A percentile compares a stretch with the other conserved stretches of the same genome.
Conservation (phyloP, 2,329 filamentous ascomycete genomes). For the Sclerotinia nivalis region DNA sequence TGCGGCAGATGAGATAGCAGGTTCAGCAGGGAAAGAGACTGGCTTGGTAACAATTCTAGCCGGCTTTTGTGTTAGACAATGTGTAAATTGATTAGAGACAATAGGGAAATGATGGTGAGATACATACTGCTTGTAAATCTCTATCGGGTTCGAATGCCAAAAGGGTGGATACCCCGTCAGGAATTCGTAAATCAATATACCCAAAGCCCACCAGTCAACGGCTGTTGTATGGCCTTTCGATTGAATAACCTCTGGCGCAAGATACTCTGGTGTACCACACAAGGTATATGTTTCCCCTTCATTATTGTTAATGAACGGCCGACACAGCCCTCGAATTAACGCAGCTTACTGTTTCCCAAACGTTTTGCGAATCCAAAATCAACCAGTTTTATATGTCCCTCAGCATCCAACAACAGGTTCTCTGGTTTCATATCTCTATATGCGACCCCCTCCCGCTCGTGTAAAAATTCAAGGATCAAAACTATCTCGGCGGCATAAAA, state of each 20-base stretch:
- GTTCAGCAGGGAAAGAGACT: slow-evolving; percentile 69
- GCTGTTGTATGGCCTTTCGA: slow-evolving; percentile 76
- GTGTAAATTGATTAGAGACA: slow-evolving; percentile 1
- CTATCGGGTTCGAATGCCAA: slow-evolving; percentile 83
- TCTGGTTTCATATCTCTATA: slow-evolving; percentile 83
- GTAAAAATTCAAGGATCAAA: slow-evolving; percentile 76
- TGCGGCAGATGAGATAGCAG: slow-evolving; percentile 63
- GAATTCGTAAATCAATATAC: slow-evolving; percentile 82
- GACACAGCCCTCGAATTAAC: neutral
- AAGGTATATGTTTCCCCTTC: slow-evolving; percentile 63
- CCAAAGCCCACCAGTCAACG: slow-evolving; percentile 86
- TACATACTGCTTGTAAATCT: slow-evolving; percentile 76
- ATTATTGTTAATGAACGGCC: slow-evolving; percentile 14
- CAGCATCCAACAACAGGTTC: slow-evolving; percentile 74
- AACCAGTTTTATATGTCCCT: slow-evolving; percentile 79
- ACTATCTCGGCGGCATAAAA: slow-evolving; percentile 87
- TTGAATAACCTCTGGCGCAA: slow-evolving; percentile 81
- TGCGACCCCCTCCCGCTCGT: slow-evolving; percentile 76
- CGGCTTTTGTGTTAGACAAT: neutral
- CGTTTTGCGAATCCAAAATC: slow-evolving; percentile 87
- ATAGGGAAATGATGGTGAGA: neutral
- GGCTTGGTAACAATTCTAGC: slow-evolving; percentile 75
- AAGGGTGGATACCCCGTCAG: slow-evolving; percentile 83
- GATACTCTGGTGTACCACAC: slow-evolving; percentile 81
- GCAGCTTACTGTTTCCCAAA: slow-evolving; percentile 57